Conservation (phyloP, 2,329 filamentous ascomycete species). For the Didymella lethalis region DNA sequence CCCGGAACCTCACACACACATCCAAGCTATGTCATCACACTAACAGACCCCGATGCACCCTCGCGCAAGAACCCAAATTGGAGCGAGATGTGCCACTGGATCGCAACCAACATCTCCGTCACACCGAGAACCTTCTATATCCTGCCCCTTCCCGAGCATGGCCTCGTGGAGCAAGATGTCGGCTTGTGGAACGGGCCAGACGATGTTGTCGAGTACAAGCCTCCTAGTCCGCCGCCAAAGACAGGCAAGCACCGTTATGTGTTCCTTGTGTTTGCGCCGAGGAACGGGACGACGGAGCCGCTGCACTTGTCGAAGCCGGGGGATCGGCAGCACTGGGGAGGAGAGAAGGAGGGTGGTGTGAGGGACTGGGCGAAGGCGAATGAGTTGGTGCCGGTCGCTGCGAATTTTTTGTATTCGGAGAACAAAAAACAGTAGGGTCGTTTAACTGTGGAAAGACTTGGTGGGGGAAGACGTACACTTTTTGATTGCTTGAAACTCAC, state of each 20-base stretch:
- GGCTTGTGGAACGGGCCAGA: conserved; percentile 31
- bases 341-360: conserved; percentile 58
- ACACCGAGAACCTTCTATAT: conserved; percentile 32
- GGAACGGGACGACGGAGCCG: conserved; percentile 54
- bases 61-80: conserved; percentile 62
- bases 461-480: too few species aligned
- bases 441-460: too few species aligned
- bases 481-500: neutral
- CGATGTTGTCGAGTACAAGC: conserved; percentile 60
- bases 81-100: conserved; percentile 67
- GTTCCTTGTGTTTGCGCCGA: conserved; percentile 59
- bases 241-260: conserved; percentile 67
- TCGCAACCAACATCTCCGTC: conserved; percentile 50
- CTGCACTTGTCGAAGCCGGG: conserved; percentile 57
- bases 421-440: conserved; percentile 56
- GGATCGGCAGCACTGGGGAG: conserved; percentile 65
- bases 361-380: conserved; percentile 60
- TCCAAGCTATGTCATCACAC: conserved; percentile 57
- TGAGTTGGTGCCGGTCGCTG: conserved; percentile 56
- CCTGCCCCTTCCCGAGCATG: conserved; percentile 38
- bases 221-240: conserved; percentile 63
- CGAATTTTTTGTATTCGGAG: conserved; percentile 58
- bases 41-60: conserved; percentile 68
- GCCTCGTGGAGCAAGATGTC: conserved; percentile 14
- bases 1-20: conserved; percentile 29